A percentile compares a stretch with the other conserved stretches of the same genome.
Conservation (phyloP, 2,329 filamentous ascomycete species). For the Clonostachys solani region DNA sequence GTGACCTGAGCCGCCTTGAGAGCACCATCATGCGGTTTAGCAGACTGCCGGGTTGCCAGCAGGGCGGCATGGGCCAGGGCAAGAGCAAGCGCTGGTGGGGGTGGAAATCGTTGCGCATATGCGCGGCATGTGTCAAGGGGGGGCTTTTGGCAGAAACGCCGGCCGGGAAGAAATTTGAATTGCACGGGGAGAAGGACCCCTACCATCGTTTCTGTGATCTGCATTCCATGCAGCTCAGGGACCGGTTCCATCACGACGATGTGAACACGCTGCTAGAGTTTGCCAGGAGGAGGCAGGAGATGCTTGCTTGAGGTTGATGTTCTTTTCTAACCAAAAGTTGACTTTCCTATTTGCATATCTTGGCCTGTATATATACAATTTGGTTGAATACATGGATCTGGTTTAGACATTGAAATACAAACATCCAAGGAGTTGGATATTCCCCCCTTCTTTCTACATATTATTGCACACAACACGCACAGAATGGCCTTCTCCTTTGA, state of each 20-base stretch:
- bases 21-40: neutral
- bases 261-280: neutral
- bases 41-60: conserved; percentile 1
- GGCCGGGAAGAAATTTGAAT: conserved; percentile 2
- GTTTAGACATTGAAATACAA: no score
- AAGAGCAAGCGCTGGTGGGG: conserved; percentile 4
- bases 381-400: no score
- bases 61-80: conserved; percentile 3
- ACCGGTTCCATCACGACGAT: conserved; percentile 1
- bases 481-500: no score
- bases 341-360: no score
- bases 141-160: conserved; percentile 2
- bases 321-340: no score
- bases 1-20: conserved; percentile 1
- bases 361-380: no score
- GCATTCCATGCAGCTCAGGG: conserved; percentile 3
- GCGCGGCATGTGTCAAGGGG: conserved; percentile 2
- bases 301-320: neutral
- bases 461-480: no score
- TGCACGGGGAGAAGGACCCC: conserved; percentile 2
- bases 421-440: no score
- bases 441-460: no score
- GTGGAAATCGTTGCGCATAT: conserved; percentile 2
- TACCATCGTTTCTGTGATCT: conserved; percentile 1
- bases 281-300: conserved; percentile 3